phyloP scores from a whole-genome alignment of 2,329 filamentous ascomycete species.

The Hypoxylon sp. region DNA sequence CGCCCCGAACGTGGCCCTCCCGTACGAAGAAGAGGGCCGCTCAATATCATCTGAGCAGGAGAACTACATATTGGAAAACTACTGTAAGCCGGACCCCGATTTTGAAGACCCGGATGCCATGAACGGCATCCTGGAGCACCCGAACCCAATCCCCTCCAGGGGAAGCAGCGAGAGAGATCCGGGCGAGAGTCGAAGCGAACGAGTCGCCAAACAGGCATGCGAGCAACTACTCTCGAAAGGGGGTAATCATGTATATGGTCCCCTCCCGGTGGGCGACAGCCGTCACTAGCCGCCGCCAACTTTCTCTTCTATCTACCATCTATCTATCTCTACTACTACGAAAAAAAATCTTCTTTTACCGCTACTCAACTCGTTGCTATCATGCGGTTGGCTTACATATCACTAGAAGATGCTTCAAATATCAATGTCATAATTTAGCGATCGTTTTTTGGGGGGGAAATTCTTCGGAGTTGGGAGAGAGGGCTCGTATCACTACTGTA shows the following conservation, averaged over 20 bases:
- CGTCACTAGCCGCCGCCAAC: constrained; percentile 36
- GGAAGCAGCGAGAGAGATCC: constrained; percentile 41
- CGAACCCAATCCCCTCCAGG: constrained; percentile 38
- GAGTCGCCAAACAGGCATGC: constrained; percentile 58
- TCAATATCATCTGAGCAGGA: constrained; percentile 55
- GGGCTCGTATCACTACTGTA: constrained; percentile 29
- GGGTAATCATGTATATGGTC: constrained; percentile 48
- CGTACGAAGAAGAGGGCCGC: constrained; percentile 42
- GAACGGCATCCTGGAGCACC: constrained; percentile 45
- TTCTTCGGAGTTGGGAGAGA: constrained; percentile 26
- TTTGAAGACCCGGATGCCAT: constrained; percentile 43
- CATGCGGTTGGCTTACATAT: constrained; percentile 34
- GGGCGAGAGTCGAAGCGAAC: constrained; percentile 53
- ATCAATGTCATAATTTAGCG: constrained; percentile 31
- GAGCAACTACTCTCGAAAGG: constrained; percentile 53
- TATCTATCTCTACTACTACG: too few species aligned
- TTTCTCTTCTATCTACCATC: background rate
- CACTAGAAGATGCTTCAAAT: constrained; percentile 32
- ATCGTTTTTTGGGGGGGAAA: constrained; percentile 2
- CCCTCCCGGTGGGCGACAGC: constrained; percentile 30
- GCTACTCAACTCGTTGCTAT: constrained; percentile 12
- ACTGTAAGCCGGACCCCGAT: constrained; percentile 48
- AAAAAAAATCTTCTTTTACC: constrained; percentile 11
- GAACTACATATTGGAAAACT: constrained; percentile 53
- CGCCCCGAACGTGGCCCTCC: constrained; percentile 33